Conservation (phyloP, 495 filamentous ascomycete species). For the Penicillium subrubescens region DNA sequence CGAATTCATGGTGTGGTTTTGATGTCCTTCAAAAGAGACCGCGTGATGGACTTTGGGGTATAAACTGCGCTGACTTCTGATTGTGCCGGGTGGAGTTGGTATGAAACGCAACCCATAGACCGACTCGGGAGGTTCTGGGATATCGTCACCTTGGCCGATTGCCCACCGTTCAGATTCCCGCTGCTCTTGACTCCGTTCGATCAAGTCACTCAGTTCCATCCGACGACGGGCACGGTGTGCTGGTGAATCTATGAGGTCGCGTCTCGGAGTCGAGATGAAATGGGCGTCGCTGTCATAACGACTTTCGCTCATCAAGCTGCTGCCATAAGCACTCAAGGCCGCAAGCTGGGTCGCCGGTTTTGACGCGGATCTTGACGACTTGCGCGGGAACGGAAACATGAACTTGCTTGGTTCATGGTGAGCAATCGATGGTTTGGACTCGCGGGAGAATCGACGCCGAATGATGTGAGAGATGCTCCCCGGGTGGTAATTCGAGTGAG, state of each 20-base stretch:
- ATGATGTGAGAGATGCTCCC: constrained; percentile 35
- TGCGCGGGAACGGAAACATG: constrained; percentile 27
- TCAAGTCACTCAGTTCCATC: constrained; percentile 23
- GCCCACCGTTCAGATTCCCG: constrained; percentile 16
- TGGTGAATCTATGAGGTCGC: constrained; percentile 10
- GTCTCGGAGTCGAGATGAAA: constrained; percentile 37
- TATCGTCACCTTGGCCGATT: background rate
- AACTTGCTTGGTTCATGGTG: constrained; percentile 15
- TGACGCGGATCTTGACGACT: constrained; percentile 18
- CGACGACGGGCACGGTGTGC: constrained; percentile 8
- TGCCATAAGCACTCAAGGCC: constrained; percentile 26
- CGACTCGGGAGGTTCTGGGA: constrained; percentile 6
- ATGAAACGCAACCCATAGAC: constrained; percentile 20
- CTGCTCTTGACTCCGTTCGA: constrained; percentile 26
- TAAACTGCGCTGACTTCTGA: background rate
- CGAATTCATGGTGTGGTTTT: background rate
- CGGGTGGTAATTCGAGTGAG: constrained; percentile 4
- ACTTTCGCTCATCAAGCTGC: constrained; percentile 45
- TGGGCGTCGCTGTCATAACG: constrained; percentile 53
- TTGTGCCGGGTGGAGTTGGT: constrained; percentile 18
- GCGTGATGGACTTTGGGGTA: background rate
- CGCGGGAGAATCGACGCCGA: constrained; percentile 41
- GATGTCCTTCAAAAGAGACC: background rate
- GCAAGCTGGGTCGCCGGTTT: constrained; percentile 10
- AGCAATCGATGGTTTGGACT: constrained; percentile 22